A percentile compares a stretch with the other conserved stretches of the same genome.
These are phyloP conservation scores for Lasiosphaeria hispida DNA, from an alignment of 495 filamentous ascomycete genomes.

Conservation along the genomic window DNA sequence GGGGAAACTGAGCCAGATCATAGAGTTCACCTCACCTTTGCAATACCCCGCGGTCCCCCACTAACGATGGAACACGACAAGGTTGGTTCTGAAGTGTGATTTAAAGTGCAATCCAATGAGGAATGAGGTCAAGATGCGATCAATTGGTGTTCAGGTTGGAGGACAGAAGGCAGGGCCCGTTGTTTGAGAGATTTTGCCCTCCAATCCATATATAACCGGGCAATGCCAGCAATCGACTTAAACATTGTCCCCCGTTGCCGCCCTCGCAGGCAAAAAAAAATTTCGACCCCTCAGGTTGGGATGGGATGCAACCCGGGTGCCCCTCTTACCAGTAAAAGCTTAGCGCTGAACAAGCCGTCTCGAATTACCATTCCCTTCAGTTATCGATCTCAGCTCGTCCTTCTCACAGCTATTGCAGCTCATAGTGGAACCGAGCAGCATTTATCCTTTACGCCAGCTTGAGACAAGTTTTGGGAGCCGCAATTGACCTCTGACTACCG, in stretches of 20 bases:
- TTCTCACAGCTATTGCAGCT: too few species aligned
- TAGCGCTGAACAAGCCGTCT: slow-evolving; percentile 16
- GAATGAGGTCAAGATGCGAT: neutral
- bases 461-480: too few species aligned
- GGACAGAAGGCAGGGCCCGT: neutral
- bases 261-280: slow-evolving; percentile 15
- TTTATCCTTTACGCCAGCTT: too few species aligned
- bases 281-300: slow-evolving; percentile 10
- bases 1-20: neutral
- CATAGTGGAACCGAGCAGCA: too few species aligned
- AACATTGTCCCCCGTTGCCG: slow-evolving; percentile 4
- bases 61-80: neutral
- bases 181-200: slow-evolving; percentile 23
- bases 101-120: too few species aligned
- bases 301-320: slow-evolving; percentile 2
- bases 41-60: slow-evolving; percentile 8
- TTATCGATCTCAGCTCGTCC: too few species aligned
- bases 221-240: neutral
- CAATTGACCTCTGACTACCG: too few species aligned
- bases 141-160: neutral
- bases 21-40: slow-evolving; percentile 15
- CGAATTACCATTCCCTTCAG: too few species aligned
- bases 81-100: neutral
- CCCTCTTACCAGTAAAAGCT: slow-evolving; percentile 28
- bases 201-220: slow-evolving; percentile 11